Conservation (phyloP, 345 rosid genomes). For the Moricandia moricandioides region DNA sequence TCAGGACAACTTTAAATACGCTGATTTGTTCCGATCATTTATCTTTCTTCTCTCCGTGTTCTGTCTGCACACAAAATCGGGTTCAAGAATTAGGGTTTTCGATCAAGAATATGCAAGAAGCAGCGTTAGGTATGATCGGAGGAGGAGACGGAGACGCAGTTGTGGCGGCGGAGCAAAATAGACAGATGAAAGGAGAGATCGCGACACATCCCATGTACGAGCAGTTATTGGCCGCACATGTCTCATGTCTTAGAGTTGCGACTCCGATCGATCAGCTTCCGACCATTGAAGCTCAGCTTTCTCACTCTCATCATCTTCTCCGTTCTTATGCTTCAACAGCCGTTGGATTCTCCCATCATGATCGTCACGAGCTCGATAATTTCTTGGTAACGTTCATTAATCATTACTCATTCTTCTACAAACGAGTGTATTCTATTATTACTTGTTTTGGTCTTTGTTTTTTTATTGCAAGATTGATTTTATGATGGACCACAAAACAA, state of each 20-base stretch:
- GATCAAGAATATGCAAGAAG: slow-evolving; percentile 61
- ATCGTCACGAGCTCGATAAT: slow-evolving; percentile 88
- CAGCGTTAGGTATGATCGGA: slow-evolving; percentile 67
- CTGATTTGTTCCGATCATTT: slow-evolving; percentile 10
- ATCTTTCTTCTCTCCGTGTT: neutral
- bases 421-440: neutral
- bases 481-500: neutral
- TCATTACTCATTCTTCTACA: neutral
- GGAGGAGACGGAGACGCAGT: slow-evolving; percentile 39
- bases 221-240: slow-evolving; percentile 80
- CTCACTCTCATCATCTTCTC: slow-evolving; percentile 77
- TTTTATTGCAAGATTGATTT: neutral
- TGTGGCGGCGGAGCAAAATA: slow-evolving; percentile 42
- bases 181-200: slow-evolving; percentile 81
- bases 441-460: neutral
- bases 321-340: slow-evolving; percentile 74
- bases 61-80: slow-evolving; percentile 1
- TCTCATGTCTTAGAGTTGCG: slow-evolving; percentile 85
- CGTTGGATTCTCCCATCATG: slow-evolving; percentile 51
- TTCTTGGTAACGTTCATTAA: slow-evolving; percentile 60
- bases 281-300: slow-evolving; percentile 84
- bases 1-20: slow-evolving; percentile 30
- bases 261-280: slow-evolving; percentile 98
- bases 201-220: slow-evolving; percentile 84
- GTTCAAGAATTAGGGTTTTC: slow-evolving; percentile 25